These are phyloP conservation scores for Omphalea diandra DNA, from an alignment of 441 rosid genomes.

Conservation along the genomic window DNA sequence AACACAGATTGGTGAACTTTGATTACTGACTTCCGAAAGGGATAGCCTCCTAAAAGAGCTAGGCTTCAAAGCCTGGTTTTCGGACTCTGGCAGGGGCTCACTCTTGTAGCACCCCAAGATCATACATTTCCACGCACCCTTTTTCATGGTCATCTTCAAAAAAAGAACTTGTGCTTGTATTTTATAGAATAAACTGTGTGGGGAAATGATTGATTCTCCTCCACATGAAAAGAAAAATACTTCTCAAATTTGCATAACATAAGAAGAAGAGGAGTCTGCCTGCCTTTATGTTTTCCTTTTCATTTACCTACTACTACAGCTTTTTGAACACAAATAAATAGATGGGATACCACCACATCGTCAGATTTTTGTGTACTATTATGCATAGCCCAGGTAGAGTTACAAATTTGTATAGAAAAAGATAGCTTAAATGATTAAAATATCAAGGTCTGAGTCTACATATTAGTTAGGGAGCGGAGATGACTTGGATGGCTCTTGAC, in stretches of 20 bases:
- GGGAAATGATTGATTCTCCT: background rate
- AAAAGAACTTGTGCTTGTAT: too few relatives aligned
- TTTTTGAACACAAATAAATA: background rate
- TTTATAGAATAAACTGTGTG: background rate
- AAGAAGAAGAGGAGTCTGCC: background rate
- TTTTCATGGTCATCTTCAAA: constrained; percentile 39
- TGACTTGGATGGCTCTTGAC: constrained; percentile 23
- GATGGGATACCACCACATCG: too few relatives aligned
- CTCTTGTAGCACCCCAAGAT: constrained; percentile 57
- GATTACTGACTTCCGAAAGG: constrained; percentile 59
- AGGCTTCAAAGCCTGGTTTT: constrained; percentile 32
- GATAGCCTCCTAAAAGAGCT: constrained; percentile 50
- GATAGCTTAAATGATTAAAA: background rate
- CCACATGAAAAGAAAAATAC: background rate
- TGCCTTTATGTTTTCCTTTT: background rate
- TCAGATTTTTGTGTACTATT: too few relatives aligned
- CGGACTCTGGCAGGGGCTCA: constrained; percentile 22
- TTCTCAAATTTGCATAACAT: background rate
- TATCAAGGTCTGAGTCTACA: constrained; percentile 7
- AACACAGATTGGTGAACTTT: constrained; percentile 44
- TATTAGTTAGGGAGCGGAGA: constrained; percentile 17
- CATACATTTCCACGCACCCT: constrained; percentile 48
- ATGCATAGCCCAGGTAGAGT: too few relatives aligned
- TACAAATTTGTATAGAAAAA: background rate
- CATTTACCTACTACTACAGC: constrained; percentile 13